phyloP scores from a whole-genome alignment of 1,284 basidiomycete genomes.

The Sporisorium iseilematis-ciliati region DNA sequence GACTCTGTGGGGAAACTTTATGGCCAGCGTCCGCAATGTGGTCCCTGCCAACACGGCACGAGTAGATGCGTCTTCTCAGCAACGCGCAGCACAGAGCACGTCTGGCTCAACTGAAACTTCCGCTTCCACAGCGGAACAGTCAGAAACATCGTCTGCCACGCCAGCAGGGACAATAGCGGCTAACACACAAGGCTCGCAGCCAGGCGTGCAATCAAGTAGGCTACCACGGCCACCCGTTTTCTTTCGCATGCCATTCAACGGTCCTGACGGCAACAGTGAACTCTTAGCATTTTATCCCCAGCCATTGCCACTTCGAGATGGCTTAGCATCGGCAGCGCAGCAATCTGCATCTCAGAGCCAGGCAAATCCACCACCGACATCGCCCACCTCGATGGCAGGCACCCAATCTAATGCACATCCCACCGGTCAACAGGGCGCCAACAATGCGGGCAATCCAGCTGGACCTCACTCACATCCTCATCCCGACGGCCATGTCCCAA shows the following conservation, averaged over 20 bases:
- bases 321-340: not conserved
- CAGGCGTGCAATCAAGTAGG: not conserved
- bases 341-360: not conserved
- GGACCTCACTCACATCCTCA: slow-evolving; percentile 25
- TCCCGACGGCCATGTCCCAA: slow-evolving; percentile 46
- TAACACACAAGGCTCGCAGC: not conserved
- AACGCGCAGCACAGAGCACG: not conserved
- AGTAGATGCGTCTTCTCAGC: not conserved
- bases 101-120: not conserved
- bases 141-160: not conserved
- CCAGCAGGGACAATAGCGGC: not conserved
- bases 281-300: slow-evolving; percentile 53
- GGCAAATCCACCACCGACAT: not conserved
- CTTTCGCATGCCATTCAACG: slow-evolving; percentile 54
- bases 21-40: slow-evolving; percentile 32
- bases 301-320: slow-evolving; percentile 30
- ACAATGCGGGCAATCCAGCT: not conserved
- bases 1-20: slow-evolving; percentile 41
- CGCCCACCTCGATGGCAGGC: not conserved
- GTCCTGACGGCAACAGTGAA: slow-evolving; percentile 47
- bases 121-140: not conserved
- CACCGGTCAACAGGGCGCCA: slow-evolving; percentile 1
- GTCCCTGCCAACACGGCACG: slow-evolving; percentile 9
- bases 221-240: slow-evolving; percentile 31
- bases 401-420: slow-evolving; percentile 3